Conservation (phyloP, 1,139 yeast species). For the Scheffersomyces lignicola region DNA sequence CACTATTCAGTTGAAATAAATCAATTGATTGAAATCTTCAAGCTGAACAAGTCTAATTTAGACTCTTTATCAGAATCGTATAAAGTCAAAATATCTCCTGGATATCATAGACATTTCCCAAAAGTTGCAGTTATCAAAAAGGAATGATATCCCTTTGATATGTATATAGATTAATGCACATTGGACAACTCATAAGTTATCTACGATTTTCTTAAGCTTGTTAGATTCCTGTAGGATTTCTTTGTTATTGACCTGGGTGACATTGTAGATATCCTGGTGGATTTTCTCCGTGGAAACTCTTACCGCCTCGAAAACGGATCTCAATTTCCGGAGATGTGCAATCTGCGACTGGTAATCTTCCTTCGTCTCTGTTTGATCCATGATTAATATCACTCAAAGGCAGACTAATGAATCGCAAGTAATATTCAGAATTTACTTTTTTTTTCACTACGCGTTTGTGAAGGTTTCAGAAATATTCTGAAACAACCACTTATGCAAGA, state of each 20-base stretch:
- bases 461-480: too few relatives aligned
- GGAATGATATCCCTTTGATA: background rate
- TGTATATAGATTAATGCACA: background rate
- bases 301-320: conserved; percentile 31
- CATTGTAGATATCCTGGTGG: conserved; percentile 24
- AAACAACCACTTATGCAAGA: too few relatives aligned
- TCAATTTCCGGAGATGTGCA: conserved; percentile 23
- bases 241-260: conserved; percentile 12
- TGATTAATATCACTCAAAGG: too few relatives aligned
- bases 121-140: conserved; percentile 20
- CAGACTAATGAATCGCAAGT: too few relatives aligned
- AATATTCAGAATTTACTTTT: too few relatives aligned
- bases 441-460: too few relatives aligned
- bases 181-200: conserved; percentile 5
- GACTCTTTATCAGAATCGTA: conserved; percentile 6
- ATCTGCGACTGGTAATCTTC: conserved; percentile 15
- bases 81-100: conserved; percentile 20
- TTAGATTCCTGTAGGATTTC: conserved; percentile 9
- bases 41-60: conserved; percentile 1
- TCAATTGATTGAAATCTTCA: conserved; percentile 7
- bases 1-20: conserved; percentile 8
- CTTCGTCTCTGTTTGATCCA: too few relatives aligned
- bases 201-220: conserved; percentile 7
- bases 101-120: conserved; percentile 45
- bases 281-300: conserved; percentile 28